A percentile compares a stretch with the other conserved stretches of the same genome.
phyloP scores from a whole-genome alignment of 1,284 basidiomycete genomes.

The Boletellus sp. region DNA sequence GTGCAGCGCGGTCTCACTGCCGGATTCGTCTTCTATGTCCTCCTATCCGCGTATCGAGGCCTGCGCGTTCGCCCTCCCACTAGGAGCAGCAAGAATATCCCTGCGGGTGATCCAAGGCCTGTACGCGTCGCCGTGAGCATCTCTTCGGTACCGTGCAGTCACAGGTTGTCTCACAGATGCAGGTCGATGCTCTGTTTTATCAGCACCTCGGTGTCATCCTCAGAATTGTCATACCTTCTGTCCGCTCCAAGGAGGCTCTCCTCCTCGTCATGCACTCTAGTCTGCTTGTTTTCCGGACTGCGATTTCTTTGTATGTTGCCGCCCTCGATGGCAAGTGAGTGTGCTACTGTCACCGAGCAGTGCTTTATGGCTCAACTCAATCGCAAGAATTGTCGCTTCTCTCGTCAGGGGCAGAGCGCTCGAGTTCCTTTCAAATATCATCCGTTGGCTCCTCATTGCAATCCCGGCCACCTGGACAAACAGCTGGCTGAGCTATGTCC shows the following conservation, averaged over 20 bases:
- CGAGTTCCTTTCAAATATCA: slow-evolving; percentile 82
- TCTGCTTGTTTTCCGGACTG: slow-evolving; percentile 85
- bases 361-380: not conserved
- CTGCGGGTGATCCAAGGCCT: slow-evolving; percentile 38
- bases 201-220: slow-evolving; percentile 75
- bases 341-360: slow-evolving; percentile 26
- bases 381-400: slow-evolving; percentile 83
- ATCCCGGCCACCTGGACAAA: slow-evolving; percentile 96
- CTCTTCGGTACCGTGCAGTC: not conserved
- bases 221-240: slow-evolving; percentile 84
- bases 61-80: slow-evolving; percentile 42
- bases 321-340: slow-evolving; percentile 87
- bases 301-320: slow-evolving; percentile 93
- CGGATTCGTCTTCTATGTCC: slow-evolving; percentile 60
- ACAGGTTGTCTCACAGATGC: slow-evolving; percentile 1
- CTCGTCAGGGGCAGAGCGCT: slow-evolving; percentile 85
- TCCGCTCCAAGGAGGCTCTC: slow-evolving; percentile 83
- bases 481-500: slow-evolving; percentile 92
- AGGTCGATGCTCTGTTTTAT: slow-evolving; percentile 92
- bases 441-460: slow-evolving; percentile 90
- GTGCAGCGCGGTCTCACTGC: slow-evolving; percentile 67
- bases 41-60: slow-evolving; percentile 55
- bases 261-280: slow-evolving; percentile 86
- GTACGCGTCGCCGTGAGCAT: slow-evolving; percentile 62
- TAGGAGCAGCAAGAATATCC: slow-evolving; percentile 32